phyloP scores from a whole-genome alignment of 345 rosid species.

The Theobroma cacao region DNA sequence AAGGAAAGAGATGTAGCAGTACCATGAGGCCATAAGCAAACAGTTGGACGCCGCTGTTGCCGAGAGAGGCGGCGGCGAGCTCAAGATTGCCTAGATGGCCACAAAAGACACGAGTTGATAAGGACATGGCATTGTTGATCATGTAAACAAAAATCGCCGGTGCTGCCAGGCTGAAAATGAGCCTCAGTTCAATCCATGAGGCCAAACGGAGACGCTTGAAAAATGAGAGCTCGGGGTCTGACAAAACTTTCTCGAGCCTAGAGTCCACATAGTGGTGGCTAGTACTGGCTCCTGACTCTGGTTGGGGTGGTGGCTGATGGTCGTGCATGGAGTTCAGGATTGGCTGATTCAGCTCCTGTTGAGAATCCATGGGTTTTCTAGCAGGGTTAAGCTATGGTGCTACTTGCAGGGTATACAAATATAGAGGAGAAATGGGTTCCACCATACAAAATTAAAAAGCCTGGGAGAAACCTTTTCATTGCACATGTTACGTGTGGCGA shows the following conservation, averaged over 20 bases:
- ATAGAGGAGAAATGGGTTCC: too few relatives aligned
- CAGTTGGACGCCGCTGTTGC: constrained; percentile 49
- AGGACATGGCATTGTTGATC: constrained; percentile 42
- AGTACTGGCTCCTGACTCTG: background rate
- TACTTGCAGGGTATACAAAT: too few relatives aligned
- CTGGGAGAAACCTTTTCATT: too few relatives aligned
- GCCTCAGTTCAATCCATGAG: constrained; percentile 41
- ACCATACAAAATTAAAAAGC: too few relatives aligned
- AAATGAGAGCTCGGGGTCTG: constrained; percentile 22
- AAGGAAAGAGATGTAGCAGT: background rate
- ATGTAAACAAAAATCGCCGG: constrained; percentile 54
- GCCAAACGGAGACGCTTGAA: constrained; percentile 35
- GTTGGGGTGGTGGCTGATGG: background rate
- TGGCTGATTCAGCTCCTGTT: constrained; percentile 19
- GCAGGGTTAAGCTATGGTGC: background rate
- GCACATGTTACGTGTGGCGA: too few relatives aligned
- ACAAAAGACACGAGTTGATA: constrained; percentile 47
- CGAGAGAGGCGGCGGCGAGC: constrained; percentile 61
- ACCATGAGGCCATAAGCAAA: constrained; percentile 60
- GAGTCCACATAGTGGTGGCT: constrained; percentile 8
- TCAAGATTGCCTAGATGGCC: constrained; percentile 57
- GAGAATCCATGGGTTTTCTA: constrained; percentile 6
- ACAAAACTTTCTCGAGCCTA: constrained; percentile 45
- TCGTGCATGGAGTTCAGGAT: constrained; percentile 9
- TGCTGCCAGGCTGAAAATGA: constrained; percentile 45